phyloP scores from a whole-genome alignment of 371 early-diverging fungal genomes.

The Thermomucor indicae-seudaticae region DNA sequence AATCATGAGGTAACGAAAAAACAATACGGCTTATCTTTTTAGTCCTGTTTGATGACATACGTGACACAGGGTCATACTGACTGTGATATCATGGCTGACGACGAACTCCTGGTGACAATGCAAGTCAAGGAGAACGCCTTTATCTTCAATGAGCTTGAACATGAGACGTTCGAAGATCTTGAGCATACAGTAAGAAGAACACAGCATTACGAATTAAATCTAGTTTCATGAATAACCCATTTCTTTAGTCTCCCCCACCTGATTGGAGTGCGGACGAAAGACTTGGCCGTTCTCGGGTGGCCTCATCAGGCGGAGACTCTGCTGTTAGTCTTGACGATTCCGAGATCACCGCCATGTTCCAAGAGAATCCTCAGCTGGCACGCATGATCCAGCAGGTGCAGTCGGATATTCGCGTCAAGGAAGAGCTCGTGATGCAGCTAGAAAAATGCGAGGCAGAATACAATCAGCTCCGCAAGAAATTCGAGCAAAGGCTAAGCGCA shows the following conservation, averaged over 20 bases:
- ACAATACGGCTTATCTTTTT: not conserved
- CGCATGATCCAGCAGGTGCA: conserved; percentile 59
- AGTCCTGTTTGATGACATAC: not conserved
- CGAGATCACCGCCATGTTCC: not conserved
- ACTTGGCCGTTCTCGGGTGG: too few species aligned
- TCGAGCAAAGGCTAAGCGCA: conserved; percentile 58
- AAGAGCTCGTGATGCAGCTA: conserved; percentile 48
- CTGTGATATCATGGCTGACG: conserved; percentile 8
- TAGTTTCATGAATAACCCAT: not conserved
- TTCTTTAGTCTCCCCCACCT: not conserved
- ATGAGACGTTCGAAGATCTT: conserved; percentile 1
- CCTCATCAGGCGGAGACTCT: not conserved
- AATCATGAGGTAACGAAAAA: not conserved
- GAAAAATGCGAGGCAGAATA: conserved; percentile 56
- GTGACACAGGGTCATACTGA: not conserved
- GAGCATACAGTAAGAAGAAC: not conserved
- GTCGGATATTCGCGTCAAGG: conserved; percentile 64
- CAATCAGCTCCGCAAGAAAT: conserved; percentile 52
- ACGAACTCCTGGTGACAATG: conserved; percentile 3
- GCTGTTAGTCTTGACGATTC: conserved; percentile 3
- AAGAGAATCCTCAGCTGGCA: conserved; percentile 25
- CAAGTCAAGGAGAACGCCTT: conserved; percentile 12
- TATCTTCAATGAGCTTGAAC: conserved; percentile 7
- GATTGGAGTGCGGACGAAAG: not conserved
- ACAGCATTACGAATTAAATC: not conserved